These are phyloP conservation scores for Plasmodium blacklocki DNA, from an alignment of 169 alveolate genomes.

Conservation along the genomic window DNA sequence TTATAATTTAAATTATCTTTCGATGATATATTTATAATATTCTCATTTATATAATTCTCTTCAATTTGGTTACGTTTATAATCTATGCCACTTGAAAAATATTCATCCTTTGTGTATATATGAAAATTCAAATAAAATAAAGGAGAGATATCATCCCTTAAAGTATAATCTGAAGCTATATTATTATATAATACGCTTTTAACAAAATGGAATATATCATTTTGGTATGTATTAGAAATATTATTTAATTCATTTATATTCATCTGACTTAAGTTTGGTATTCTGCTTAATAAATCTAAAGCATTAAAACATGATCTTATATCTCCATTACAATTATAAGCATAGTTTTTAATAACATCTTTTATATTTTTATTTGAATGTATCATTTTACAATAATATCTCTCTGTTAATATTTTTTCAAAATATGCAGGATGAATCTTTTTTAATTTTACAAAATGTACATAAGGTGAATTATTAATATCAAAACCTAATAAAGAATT, in stretches of 20 bases:
- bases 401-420: slow-evolving; percentile 43
- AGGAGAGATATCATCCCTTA: not conserved
- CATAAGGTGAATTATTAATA: slow-evolving; percentile 69
- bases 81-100: not conserved
- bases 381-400: slow-evolving; percentile 63
- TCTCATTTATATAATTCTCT: not conserved
- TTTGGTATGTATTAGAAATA: slow-evolving; percentile 36
- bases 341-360: slow-evolving; percentile 28
- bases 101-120: not conserved
- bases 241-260: slow-evolving; percentile 34
- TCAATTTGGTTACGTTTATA: not conserved
- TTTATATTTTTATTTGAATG: slow-evolving; percentile 43
- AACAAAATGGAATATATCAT: slow-evolving; percentile 66
- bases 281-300: slow-evolving; percentile 63
- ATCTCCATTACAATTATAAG: slow-evolving; percentile 75
- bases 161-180: not conserved
- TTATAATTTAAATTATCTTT: not conserved
- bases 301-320: slow-evolving; percentile 72
- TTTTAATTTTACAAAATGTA: slow-evolving; percentile 61
- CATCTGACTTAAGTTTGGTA: slow-evolving; percentile 42
- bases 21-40: not conserved
- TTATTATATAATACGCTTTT: slow-evolving; percentile 52
- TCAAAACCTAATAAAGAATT: slow-evolving; percentile 72
- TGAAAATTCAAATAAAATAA: not conserved
- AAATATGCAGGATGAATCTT: slow-evolving; percentile 58